Evolutionary conservation across 768 basidiomycete species (phyloP), one percentile per base, ranked within the genome.

Genomic region (Mycena albidolilacea): DNA sequence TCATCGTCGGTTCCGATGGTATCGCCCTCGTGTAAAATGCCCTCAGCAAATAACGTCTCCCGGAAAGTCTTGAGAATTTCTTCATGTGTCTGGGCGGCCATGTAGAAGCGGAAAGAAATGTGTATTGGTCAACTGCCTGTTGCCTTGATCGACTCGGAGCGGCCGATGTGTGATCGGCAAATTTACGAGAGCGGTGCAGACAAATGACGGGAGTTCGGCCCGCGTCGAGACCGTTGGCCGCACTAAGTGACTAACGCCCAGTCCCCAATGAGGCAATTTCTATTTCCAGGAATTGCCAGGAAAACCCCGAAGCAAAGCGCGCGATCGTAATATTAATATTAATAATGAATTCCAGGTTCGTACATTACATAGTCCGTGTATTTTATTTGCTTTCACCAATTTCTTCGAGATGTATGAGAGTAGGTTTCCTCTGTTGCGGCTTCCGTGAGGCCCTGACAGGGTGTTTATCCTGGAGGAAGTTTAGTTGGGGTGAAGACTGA

Each of bases 1-100:
- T 84, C 82, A 73, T 88, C 85, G 69, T 88, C 90, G 3, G 91
- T 89, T 14, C 91, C 92, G 50, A 93, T 87, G 5, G 87, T 85
- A 75, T 91, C 90, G 0, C 90, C 90, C 38, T 91, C 88, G 62
- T 86, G 86, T 55, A 93, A 72, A 54, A 91, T 85, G 30, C 82
- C 89, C 69, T 92, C 90, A 1, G 82, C 78, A 39, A 85, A 85
- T 12, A 92, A 76, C 46, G 89, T 83, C 69, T 86, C 77, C 44
- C 91, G 87, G 77, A 94, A 92, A 38, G 81, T 77, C 39, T 82
- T 76, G 64, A 93, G 81, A 3, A 83, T 82, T 39, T 88, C 84
- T 38, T 76, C 73, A 57, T 83, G 80, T 12, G 76, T 66, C 21
- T 62, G 30, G 19, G 64, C 19, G n/a, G 72, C 48, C 19, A 37